A percentile compares a stretch with the other conserved stretches of the same genome.
Evolutionary conservation across 805 yeast species (phyloP).

Genomic region (Metschnikowia corniflorae): DNA sequence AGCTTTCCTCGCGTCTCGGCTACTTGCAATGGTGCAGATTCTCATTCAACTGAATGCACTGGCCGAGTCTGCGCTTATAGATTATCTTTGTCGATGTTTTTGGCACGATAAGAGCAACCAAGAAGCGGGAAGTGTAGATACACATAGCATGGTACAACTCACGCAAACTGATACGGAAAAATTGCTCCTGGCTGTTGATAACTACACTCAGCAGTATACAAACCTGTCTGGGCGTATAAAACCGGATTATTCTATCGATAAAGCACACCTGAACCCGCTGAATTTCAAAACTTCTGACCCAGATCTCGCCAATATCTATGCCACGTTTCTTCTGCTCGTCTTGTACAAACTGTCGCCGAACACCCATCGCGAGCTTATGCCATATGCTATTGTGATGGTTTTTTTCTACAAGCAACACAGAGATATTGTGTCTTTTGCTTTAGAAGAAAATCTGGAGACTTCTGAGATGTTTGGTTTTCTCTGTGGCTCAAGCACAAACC

Average conservation of each 20-base stretch:
- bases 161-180: slow-evolving; percentile 4
- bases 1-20: neutral
- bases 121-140: neutral
- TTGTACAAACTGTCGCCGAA: slow-evolving; percentile 13
- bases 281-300: slow-evolving; percentile 18
- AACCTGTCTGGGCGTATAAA: neutral
- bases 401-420: slow-evolving; percentile 20
- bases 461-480: slow-evolving; percentile 18
- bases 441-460: too few relatives aligned
- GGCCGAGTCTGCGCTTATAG: neutral
- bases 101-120: slow-evolving; percentile 1
- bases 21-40: neutral
- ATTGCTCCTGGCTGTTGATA: slow-evolving; percentile 6
- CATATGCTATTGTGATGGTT: slow-evolving; percentile 23
- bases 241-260: neutral
- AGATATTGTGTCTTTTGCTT: slow-evolving; percentile 20
- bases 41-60: neutral
- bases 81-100: slow-evolving; percentile 2
- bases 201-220: neutral
- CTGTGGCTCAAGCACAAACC: slow-evolving; percentile 9
- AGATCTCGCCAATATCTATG: slow-evolving; percentile 21
- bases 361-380: slow-evolving; percentile 11
- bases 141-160: neutral
- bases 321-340: slow-evolving; percentile 22
- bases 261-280: slow-evolving; percentile 7